Evolutionary conservation across 495 filamentous ascomycete genomes (phyloP).

Genomic region (Penicillium cataractarum): DNA sequence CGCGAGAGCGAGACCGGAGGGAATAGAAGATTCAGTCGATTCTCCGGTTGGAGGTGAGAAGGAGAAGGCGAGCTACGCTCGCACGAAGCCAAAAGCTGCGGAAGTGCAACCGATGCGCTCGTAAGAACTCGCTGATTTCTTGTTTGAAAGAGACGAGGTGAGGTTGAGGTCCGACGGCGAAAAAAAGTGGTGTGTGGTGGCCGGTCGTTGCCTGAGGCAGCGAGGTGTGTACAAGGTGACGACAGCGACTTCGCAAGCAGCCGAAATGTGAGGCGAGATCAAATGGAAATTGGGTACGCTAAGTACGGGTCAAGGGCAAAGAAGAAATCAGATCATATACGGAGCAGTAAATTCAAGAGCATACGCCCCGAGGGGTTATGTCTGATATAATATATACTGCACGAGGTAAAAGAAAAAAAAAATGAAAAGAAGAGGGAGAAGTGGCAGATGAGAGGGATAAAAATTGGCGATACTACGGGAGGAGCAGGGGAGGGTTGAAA

Average conservation of each 20-base stretch:
- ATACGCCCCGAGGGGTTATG: constrained; percentile 7
- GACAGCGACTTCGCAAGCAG: constrained; percentile 30
- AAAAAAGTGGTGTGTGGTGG: constrained; percentile 31
- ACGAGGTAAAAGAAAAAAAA: background rate
- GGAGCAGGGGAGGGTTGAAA: constrained; percentile 23
- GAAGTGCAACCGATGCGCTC: constrained; percentile 10
- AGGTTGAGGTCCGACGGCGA: constrained; percentile 22
- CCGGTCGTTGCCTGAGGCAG: constrained; percentile 42
- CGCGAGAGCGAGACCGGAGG: constrained; percentile 5
- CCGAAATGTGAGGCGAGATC: constrained; percentile 10
- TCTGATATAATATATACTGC: constrained; percentile 9
- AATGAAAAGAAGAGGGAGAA: constrained; percentile 18
- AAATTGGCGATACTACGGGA: constrained; percentile 33
- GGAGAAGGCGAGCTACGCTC: constrained; percentile 24
- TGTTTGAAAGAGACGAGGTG: constrained; percentile 13
- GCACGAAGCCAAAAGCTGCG: constrained; percentile 24
- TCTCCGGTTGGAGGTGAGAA: constrained; percentile 13
- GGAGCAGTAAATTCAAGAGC: constrained; percentile 11
- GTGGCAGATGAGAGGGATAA: constrained; percentile 21
- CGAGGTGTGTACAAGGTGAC: constrained; percentile 32
- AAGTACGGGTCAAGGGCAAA: constrained; percentile 3
- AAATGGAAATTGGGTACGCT: background rate
- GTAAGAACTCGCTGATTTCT: constrained; percentile 1
- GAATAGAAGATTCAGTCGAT: constrained; percentile 13
- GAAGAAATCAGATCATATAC: background rate